phyloP scores from a whole-genome alignment of 805 yeast genomes.

The Ogataea angusta region DNA sequence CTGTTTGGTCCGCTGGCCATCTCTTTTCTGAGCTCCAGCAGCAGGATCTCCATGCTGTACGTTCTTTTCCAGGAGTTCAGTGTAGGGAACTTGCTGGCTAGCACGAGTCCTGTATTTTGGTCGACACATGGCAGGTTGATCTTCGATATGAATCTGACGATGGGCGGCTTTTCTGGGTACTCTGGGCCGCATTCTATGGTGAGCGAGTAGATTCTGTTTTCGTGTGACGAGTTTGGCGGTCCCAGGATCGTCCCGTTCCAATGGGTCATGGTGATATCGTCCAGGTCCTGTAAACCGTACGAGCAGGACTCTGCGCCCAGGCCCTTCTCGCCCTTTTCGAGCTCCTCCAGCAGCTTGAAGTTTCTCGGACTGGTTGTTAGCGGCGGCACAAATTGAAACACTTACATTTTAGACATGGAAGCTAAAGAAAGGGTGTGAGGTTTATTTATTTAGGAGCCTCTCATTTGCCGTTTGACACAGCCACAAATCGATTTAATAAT shows the following conservation, averaged over 20 bases:
- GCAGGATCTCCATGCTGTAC: conserved; percentile 90
- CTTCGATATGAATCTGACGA: conserved; percentile 73
- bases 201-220: conserved; percentile 86
- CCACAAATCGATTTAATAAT: conserved; percentile 3
- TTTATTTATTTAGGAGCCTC: conserved; percentile 1
- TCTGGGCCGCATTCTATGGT: conserved; percentile 75
- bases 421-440: neutral
- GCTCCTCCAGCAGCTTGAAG: conserved; percentile 90
- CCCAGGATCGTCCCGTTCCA: conserved; percentile 99
- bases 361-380: conserved; percentile 70
- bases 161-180: conserved; percentile 90
- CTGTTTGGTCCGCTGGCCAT: conserved; percentile 85
- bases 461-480: conserved; percentile 11
- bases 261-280: conserved; percentile 86
- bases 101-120: conserved; percentile 52
- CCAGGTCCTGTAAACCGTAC: conserved; percentile 85
- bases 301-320: conserved; percentile 96
- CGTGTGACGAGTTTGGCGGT: conserved; percentile 82
- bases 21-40: conserved; percentile 82
- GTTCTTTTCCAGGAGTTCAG: conserved; percentile 82
- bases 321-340: conserved; percentile 98
- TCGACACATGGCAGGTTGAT: conserved; percentile 93
- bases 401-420: conserved; percentile 28
- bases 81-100: conserved; percentile 54
- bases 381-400: neutral